Evolutionary conservation across 2,329 filamentous ascomycete species (phyloP), one percentile per base, ranked within the genome.

Genomic region (Colletotrichum sublineola): DNA sequence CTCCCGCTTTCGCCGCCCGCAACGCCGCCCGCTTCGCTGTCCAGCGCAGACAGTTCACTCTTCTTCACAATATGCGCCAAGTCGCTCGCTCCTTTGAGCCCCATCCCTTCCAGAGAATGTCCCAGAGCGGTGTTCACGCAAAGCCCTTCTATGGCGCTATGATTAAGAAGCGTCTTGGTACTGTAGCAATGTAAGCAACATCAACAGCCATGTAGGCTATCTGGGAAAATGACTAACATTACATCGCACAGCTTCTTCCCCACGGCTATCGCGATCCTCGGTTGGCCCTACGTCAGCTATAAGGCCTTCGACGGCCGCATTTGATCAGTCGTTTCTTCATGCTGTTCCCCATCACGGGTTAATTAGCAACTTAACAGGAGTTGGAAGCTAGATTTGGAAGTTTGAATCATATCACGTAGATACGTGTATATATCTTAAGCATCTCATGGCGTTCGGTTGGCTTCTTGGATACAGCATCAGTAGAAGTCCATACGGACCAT

Each of bases 81-180:
- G 78, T 81, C 63, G 80, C 79, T 61, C 80, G 81, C 62, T 77
- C 77, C 42, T 81, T 83, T 65, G 81, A 83, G 81, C 74, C 80
- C 24, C 81, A 82, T 68, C 80, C 80, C 67, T 82, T 81, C 77
- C 77, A 81, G 78, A 79, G 81, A 33, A 76, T 83, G 68, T 79
- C 82, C 67, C 62, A 71, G 56, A 70, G 75, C 15, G 63, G 79
- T 20, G 71, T 68, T 46, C 73, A 73, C 36, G 67, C 81, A 36
- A 78, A 79, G 68, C 78, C 78, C 33, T 83, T 84, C 79, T 85
- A 82, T 78, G 78, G 78, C 70, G 79, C 78, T 65, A 78, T 82
- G 62, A 24, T 80, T 60, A 81, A 79, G 76, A 74, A 64, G 64
- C 73, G 79, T 6, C 75, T 80, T 29, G 77, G 63, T 48, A 74